Conservation (phyloP, 2,329 filamentous ascomycete genomes). For the Aureobasidium sp. region DNA sequence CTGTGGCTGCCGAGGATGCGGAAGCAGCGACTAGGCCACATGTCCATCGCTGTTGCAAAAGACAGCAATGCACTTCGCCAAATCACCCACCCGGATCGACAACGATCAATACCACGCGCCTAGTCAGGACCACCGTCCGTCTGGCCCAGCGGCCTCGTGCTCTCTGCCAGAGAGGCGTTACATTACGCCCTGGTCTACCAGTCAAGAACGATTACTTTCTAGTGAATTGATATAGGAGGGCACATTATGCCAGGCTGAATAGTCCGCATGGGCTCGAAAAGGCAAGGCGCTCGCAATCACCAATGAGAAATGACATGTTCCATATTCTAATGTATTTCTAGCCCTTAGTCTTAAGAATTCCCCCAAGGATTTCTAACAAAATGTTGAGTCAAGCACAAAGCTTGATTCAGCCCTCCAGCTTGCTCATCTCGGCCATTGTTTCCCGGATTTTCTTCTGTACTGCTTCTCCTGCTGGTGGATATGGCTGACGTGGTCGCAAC, state of each 20-base stretch:
- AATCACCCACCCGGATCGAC: background rate
- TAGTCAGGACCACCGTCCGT: background rate
- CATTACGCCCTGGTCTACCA: no score
- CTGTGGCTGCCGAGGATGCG: conserved; percentile 88
- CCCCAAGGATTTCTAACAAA: background rate
- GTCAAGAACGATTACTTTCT: no score
- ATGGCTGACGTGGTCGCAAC: conserved; percentile 56
- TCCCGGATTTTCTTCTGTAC: conserved; percentile 39
- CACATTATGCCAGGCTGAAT: background rate
- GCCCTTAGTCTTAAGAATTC: background rate
- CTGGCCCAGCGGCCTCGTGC: background rate
- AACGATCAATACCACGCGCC: background rate
- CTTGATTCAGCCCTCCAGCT: conserved; percentile 29
- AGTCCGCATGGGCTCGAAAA: background rate
- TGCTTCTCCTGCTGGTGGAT: conserved; percentile 42
- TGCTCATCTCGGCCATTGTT: conserved; percentile 36
- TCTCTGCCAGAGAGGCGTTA: no score
- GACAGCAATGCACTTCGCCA: background rate
- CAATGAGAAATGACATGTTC: conserved; percentile 11
- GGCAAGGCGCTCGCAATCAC: background rate
- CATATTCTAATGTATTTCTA: conserved; percentile 2
- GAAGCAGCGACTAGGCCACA: conserved; percentile 63
- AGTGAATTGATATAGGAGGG: no score
- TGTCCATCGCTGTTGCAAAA: background rate
- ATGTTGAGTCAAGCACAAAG: background rate